phyloP scores from a whole-genome alignment of 305 asterid species.

The Fraxinus latifolia region DNA sequence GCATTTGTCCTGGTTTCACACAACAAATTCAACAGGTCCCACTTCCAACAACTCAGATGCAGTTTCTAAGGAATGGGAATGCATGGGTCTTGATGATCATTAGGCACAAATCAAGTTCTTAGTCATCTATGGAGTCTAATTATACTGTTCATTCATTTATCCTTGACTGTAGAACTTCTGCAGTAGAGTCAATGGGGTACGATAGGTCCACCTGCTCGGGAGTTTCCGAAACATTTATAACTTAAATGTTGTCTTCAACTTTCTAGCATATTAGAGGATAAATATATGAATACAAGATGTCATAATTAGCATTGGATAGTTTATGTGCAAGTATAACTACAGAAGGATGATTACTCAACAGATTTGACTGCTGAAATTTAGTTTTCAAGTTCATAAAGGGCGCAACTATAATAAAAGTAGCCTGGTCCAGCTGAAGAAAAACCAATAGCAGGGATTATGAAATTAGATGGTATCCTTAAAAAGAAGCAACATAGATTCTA shows the following conservation, averaged over 20 bases:
- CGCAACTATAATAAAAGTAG: not conserved
- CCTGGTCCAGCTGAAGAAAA: not conserved
- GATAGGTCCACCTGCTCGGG: not conserved
- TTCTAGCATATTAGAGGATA: not conserved
- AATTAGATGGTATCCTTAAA: not conserved
- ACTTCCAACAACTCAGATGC: not conserved
- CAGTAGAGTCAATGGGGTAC: not conserved
- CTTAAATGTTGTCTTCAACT: not conserved
- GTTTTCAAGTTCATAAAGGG: not conserved
- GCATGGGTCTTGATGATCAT: not conserved
- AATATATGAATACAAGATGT: not conserved
- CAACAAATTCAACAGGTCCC: not conserved
- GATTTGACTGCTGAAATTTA: not conserved
- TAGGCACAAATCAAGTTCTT: not conserved
- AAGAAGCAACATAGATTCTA: not conserved
- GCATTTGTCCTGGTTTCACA: not conserved
- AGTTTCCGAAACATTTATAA: not conserved
- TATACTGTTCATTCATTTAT: not conserved
- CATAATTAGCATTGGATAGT: not conserved
- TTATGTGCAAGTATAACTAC: not conserved
- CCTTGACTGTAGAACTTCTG: not conserved
- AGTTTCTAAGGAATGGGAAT: not conserved
- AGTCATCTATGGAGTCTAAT: not conserved
- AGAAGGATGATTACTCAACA: slow-evolving; percentile 1
- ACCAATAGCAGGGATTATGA: not conserved